Percentiles rank a stretch among this genome's conserved stretches.
Evolutionary conservation across 345 rosid genomes (phyloP).

Genomic region (Moringa oleifera): DNA sequence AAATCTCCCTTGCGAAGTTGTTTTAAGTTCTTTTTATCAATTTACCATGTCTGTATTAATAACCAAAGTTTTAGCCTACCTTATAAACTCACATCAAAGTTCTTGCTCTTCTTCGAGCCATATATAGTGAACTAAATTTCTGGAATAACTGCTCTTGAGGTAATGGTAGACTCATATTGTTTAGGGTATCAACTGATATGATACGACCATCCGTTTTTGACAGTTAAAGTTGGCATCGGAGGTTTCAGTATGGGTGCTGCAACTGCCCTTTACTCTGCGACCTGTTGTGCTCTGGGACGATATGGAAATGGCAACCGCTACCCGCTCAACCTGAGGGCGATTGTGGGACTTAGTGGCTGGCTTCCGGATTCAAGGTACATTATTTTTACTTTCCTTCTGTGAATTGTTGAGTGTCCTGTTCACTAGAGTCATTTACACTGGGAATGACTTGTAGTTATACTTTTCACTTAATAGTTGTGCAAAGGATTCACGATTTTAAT

Average conservation of each 20-base stretch:
- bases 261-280: constrained; percentile 79
- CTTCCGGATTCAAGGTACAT: constrained; percentile 81
- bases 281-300: constrained; percentile 61
- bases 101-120: background rate
- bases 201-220: constrained; percentile 8
- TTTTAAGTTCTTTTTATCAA: background rate
- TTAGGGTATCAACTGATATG: constrained; percentile 1
- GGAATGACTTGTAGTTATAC: background rate
- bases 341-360: constrained; percentile 77
- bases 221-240: constrained; percentile 88
- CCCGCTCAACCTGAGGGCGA: constrained; percentile 51
- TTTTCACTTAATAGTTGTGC: background rate
- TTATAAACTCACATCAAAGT: no score
- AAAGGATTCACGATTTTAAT: background rate
- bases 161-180: background rate
- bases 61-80: background rate
- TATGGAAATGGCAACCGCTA: constrained; percentile 65
- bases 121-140: background rate
- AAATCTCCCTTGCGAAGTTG: background rate
- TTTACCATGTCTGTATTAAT: background rate
- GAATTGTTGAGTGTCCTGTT: background rate
- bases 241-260: constrained; percentile 98
- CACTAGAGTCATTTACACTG: background rate
- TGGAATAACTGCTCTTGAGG: background rate
- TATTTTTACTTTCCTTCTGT: background rate